These are phyloP conservation scores for Ceriops decandra DNA, from an alignment of 345 rosid genomes.

Conservation along the genomic window DNA sequence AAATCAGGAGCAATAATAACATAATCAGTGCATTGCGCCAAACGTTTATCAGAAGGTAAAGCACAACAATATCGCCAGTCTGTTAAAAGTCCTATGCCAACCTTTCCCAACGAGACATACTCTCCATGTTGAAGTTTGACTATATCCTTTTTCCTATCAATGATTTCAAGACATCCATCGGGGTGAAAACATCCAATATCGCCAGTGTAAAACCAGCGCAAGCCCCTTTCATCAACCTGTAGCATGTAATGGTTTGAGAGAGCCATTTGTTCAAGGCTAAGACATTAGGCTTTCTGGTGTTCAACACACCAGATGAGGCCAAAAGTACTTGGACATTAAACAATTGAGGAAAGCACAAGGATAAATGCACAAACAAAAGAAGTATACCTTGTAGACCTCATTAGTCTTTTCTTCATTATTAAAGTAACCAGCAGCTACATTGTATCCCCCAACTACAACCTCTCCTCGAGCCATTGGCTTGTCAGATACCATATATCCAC, in stretches of 20 bases:
- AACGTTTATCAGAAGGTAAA: too few species aligned
- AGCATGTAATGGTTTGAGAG: slow-evolving; percentile 7
- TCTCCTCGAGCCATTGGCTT: slow-evolving; percentile 96
- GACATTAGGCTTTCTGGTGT: neutral
- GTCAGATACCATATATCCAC: slow-evolving; percentile 64
- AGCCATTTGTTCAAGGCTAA: neutral
- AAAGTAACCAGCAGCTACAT: slow-evolving; percentile 76
- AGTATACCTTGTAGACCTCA: slow-evolving; percentile 73
- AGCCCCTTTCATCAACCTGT: slow-evolving; percentile 80
- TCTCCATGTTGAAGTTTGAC: slow-evolving; percentile 96
- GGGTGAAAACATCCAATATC: slow-evolving; percentile 81
- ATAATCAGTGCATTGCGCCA: neutral
- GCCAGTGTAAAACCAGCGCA: slow-evolving; percentile 84
- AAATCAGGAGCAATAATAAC: slow-evolving; percentile 12
- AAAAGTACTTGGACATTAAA: neutral
- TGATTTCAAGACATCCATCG: slow-evolving; percentile 90
- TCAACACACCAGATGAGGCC: slow-evolving; percentile 1
- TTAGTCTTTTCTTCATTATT: slow-evolving; percentile 68
- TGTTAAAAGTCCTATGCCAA: slow-evolving; percentile 12
- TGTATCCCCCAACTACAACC: slow-evolving; percentile 74
- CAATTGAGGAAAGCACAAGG: neutral
- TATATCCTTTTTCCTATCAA: slow-evolving; percentile 91
- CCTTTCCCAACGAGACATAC: slow-evolving; percentile 90
- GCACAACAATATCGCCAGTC: too few species aligned
- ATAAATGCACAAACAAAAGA: neutral